Base-by-base conservation (phyloP, 23 red algal species). In the Agarophyton chilense region DNA sequence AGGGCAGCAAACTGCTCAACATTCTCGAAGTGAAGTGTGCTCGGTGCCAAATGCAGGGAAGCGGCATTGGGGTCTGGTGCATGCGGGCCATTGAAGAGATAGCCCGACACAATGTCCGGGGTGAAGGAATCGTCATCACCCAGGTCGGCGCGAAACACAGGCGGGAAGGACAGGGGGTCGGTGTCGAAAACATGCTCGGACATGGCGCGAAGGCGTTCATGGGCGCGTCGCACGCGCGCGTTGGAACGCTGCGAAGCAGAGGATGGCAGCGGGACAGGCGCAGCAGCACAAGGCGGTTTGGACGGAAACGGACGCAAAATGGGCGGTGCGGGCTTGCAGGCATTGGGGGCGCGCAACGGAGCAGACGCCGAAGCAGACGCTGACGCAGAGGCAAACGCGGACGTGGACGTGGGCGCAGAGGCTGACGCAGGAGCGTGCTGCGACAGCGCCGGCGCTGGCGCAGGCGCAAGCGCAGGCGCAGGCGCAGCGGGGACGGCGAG, bases 71-170 rank as follows among this genome's bases (percentile, higher is more conserved):
- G 47, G 4, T 80, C 50, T 1, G 12, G 43, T 18, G 77, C 77
- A 0, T 25, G 77, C 19, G 82, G 82, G 14, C 38, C 44, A 44
- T 87, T 87, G 67, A 87, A 87, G 32, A 66, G 82, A 57, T 87
- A 36, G 61, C 82, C 82, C 25, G 82, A 87, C 16, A 87, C 82
- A 72, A 87, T 87, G 22, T 87, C 82, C 11, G 82, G 82, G 52
- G 82, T 55, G 67, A 87, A 87, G 47, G 82, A 87, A 38, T 87
- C 82, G 45, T 87, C 82, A 49, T 87, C 82, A 41, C 82, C 82
- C 13, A 87, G 62, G 43, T 87, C 82, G 52, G 63, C 82, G 5
- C 82, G 64, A 54, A 25, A 41, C 38, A 72, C 61, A 18, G 19
- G 42, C 2, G 82, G 79, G 2, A 83, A 51, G 22, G 61, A 65